phyloP scores from a whole-genome alignment of 164 flowering plant genomes.

The Kingdonia uniflora region DNA sequence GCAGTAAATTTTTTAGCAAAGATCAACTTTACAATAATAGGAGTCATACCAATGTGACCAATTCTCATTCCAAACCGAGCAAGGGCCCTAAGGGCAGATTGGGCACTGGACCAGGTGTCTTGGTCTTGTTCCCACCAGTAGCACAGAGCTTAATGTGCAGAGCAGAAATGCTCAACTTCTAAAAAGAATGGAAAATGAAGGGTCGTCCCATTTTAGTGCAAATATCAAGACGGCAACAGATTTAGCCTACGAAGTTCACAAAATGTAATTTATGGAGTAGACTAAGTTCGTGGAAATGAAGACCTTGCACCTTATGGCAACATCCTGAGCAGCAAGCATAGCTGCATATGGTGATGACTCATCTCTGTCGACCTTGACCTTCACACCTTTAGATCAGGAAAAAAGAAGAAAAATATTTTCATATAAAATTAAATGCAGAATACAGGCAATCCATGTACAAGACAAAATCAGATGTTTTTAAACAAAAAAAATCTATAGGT shows the following conservation, averaged over 20 bases:
- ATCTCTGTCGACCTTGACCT: slow-evolving; percentile 88
- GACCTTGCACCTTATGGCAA: slow-evolving; percentile 79
- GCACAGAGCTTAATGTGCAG: slow-evolving; percentile 87
- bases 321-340: slow-evolving; percentile 94
- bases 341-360: slow-evolving; percentile 92
- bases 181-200: no score
- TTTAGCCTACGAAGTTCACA: no score
- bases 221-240: no score
- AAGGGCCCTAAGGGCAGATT: slow-evolving; percentile 81
- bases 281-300: no score
- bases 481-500: no score
- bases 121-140: slow-evolving; percentile 87
- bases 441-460: no score
- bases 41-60: slow-evolving; percentile 67
- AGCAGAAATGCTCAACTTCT: slow-evolving; percentile 83
- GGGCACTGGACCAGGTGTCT: slow-evolving; percentile 93
- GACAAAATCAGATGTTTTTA: no score
- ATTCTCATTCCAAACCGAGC: slow-evolving; percentile 87
- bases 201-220: no score
- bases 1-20: no score
- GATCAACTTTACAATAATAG: not conserved
- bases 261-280: no score
- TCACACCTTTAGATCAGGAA: no score
- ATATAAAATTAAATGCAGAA: no score
- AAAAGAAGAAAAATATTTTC: not conserved